Base-by-base conservation (phyloP, 2,329 filamentous ascomycete species). In the Diaporthe nobilis region DNA sequence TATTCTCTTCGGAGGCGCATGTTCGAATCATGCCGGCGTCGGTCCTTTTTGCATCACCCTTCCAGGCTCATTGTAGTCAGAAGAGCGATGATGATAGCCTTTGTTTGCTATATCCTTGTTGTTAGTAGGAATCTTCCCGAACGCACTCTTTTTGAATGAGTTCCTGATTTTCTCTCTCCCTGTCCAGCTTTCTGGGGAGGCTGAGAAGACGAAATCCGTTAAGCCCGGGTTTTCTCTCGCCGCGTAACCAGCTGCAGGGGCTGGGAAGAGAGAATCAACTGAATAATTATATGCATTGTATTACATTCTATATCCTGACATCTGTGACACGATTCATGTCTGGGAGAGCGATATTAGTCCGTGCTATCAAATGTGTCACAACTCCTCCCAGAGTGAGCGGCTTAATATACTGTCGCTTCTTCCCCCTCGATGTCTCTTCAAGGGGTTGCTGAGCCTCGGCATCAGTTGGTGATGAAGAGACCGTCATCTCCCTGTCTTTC, bases 21-120 rank as follows among this genome's bases (percentile, higher is more conserved):
- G 65, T 68, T 68, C 65, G 65, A 68, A 68, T 68, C 65, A 68
- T 68, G 65, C 65, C 65, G 65, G 65, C 65, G 65, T 68, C 65
- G 65, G 28, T 20, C 8, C 22, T 25, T 51, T 68, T 68, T 68
- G 44, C 28, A 51, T 51, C n/a, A 15, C 20, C 0, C 10, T 9
- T 37, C 37, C 22, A 22, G 15, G 13, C 34, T 17, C 22, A 39
- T 5, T 37, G 31, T 60, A 1, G 5, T 39, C 12, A 8, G 8
- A 37, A 4, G 3, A 12, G 34, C 2, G 13, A 28, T 55, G 51
- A 2, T 17, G 25, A 13, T 17, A 31, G 3, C 13, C 2, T 9
- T 49, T 49, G 44, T 20, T 3, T 22, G 44, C 44, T 49, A 2
- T 22, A 7, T 49, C 44, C 20, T 49, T 22, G 7, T 22, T 49